Evolutionary conservation across 1,284 basidiomycete species (phyloP).

Genomic region (Cerrena zonata): DNA sequence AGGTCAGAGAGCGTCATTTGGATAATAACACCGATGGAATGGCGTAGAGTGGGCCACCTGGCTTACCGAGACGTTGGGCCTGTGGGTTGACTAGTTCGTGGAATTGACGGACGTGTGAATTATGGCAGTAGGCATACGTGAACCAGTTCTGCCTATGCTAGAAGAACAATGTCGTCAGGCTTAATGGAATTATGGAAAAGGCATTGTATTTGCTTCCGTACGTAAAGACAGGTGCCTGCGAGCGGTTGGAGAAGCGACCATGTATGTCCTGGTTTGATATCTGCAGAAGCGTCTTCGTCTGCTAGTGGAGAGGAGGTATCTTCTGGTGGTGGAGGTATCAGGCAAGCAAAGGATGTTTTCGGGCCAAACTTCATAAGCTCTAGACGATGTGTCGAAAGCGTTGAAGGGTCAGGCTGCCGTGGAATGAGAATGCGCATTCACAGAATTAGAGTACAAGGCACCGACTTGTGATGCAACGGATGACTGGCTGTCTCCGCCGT

Average conservation of each 20-base stretch:
- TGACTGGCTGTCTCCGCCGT: slow-evolving; percentile 34
- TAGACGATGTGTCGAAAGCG: slow-evolving; percentile 34
- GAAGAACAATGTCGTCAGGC: slow-evolving; percentile 17
- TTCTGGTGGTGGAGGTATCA: slow-evolving; percentile 62
- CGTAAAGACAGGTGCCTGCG: slow-evolving; percentile 73
- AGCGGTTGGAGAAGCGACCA: slow-evolving; percentile 77
- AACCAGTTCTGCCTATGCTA: slow-evolving; percentile 88
- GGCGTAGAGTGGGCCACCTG: slow-evolving; percentile 13
- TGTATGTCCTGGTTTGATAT: slow-evolving; percentile 61
- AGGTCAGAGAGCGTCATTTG: slow-evolving; percentile 8
- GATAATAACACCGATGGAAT: too few relatives aligned
- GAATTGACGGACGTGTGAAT: slow-evolving; percentile 84
- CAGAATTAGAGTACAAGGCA: slow-evolving; percentile 9
- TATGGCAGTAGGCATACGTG: slow-evolving; percentile 93
- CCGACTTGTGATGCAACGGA: slow-evolving; percentile 18
- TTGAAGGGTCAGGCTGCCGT: slow-evolving; percentile 22
- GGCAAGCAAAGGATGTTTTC: slow-evolving; percentile 62
- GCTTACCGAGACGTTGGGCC: slow-evolving; percentile 58
- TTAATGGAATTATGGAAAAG: slow-evolving; percentile 9
- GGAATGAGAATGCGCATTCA: slow-evolving; percentile 12
- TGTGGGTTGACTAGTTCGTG: slow-evolving; percentile 59
- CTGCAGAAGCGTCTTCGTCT: slow-evolving; percentile 47
- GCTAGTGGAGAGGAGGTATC: slow-evolving; percentile 35
- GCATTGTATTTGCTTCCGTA: too few relatives aligned
- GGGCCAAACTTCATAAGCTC: slow-evolving; percentile 70